Percentiles rank a stretch among this genome's conserved stretches.
These are phyloP conservation scores for Alternaria sp. DNA, from an alignment of 2,329 filamentous ascomycete species.

Conservation along the genomic window DNA sequence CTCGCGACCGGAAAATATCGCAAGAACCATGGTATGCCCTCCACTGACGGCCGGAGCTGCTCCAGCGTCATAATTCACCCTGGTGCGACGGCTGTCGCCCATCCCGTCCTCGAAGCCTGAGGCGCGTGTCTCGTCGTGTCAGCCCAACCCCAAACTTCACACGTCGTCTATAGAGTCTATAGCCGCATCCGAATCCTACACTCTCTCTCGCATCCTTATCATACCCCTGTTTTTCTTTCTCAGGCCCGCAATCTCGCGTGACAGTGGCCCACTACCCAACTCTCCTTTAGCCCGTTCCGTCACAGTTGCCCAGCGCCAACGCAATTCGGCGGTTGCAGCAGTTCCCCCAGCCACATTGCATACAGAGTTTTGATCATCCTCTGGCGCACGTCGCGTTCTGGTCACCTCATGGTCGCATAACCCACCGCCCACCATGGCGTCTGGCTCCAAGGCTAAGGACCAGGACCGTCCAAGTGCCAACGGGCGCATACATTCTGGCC, in stretches of 20 bases:
- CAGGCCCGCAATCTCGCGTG: slow-evolving; percentile 26
- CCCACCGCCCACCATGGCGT: slow-evolving; percentile 27
- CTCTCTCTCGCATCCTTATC: slow-evolving; percentile 12
- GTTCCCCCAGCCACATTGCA: slow-evolving; percentile 21
- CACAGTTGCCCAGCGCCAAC: slow-evolving; percentile 21
- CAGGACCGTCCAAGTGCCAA: slow-evolving; percentile 27
- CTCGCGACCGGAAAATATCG: slow-evolving; percentile 23
- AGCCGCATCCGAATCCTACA: slow-evolving; percentile 6
- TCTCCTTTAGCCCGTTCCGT: slow-evolving; percentile 20
- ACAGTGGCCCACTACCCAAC: slow-evolving; percentile 29
- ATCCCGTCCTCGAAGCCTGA: slow-evolving; percentile 1
- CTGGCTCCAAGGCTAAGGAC: slow-evolving; percentile 23
- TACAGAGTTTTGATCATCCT: slow-evolving; percentile 12
- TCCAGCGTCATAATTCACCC: slow-evolving; percentile 9
- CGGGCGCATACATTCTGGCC: slow-evolving; percentile 29
- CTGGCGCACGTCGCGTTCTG: slow-evolving; percentile 13
- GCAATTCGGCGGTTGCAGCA: slow-evolving; percentile 28
- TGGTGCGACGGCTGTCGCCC: slow-evolving; percentile 14
- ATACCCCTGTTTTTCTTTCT: slow-evolving; percentile 10
- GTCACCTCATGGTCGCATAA: slow-evolving; percentile 24
- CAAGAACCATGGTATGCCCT: slow-evolving; percentile 14
- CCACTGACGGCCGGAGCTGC: slow-evolving; percentile 8
- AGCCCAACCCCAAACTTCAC: not conserved
- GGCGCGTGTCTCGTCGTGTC: not conserved
- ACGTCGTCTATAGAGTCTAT: not conserved